Percentiles rank a stretch among this genome's conserved stretches.
These are phyloP conservation scores for Camelina hispida DNA, from an alignment of 345 rosid species.

Conservation along the genomic window DNA sequence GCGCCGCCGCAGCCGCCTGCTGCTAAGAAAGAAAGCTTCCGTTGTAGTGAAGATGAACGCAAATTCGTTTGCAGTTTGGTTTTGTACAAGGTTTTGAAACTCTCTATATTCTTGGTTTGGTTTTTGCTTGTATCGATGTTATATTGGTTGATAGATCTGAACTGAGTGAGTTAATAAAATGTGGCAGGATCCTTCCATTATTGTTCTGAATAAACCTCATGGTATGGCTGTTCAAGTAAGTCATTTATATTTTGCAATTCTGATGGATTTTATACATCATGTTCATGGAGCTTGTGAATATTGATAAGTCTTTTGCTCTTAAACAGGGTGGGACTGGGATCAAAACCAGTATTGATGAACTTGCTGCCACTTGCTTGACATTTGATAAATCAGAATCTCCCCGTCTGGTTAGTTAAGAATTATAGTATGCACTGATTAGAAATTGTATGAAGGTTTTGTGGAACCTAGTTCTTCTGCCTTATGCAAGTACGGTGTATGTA, in stretches of 20 bases:
- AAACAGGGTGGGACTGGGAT: slow-evolving; percentile 86
- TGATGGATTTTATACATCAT: not conserved
- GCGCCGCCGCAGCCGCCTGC: slow-evolving; percentile 36
- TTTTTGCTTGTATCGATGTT: not conserved
- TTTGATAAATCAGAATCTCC: slow-evolving; percentile 72
- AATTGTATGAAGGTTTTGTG: slow-evolving; percentile 11
- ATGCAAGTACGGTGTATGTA: slow-evolving; percentile 28
- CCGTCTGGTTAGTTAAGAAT: slow-evolving; percentile 69
- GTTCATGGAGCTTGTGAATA: slow-evolving; percentile 5
- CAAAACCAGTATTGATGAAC: slow-evolving; percentile 79
- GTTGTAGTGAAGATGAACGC: slow-evolving; percentile 64
- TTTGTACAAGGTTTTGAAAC: slow-evolving; percentile 71
- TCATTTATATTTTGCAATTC: slow-evolving; percentile 1
- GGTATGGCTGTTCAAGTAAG: slow-evolving; percentile 95
- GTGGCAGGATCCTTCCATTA: slow-evolving; percentile 73
- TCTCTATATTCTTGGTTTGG: slow-evolving; percentile 19
- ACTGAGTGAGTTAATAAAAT: slow-evolving; percentile 30
- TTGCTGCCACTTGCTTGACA: slow-evolving; percentile 70
- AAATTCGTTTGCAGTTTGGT: slow-evolving; percentile 66
- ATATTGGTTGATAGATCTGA: slow-evolving; percentile 12
- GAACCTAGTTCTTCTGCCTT: not conserved
- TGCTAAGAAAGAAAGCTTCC: slow-evolving; percentile 49
- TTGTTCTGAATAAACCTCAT: slow-evolving; percentile 85
- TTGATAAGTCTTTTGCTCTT: not conserved
- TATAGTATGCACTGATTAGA: not conserved